Base-by-base conservation (phyloP, 768 basidiomycete species). In the Russula dissimulans region DNA sequence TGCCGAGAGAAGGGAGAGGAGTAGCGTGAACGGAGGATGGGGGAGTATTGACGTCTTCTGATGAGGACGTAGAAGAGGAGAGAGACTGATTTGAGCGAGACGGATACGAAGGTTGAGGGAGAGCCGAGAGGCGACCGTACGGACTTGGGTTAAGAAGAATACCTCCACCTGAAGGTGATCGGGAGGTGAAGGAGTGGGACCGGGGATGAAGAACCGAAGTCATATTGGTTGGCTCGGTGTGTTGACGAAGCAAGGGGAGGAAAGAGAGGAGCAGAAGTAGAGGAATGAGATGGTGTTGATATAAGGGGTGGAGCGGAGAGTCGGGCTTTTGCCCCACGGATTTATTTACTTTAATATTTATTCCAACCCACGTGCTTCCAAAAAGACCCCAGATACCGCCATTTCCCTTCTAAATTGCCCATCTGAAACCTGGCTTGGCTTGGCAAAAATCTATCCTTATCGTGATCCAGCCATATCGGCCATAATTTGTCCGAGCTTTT, bases 21-120 rank as follows among this genome's bases (percentile, higher is more conserved):
- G 59, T 63, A 1, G 60, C 50, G 17, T 50, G 50, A 15, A 29
- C 14, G 5, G 62, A 63, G 0, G 62, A 56, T 3, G 60, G 22
- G 4, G 62, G 62, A 3, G 59, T 56, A 18, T 61, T 53, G 39
- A 53, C 48, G 22, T 52, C 59, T n/a, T 61, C 59, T 4, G 44
- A 62, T 2, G 58, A 57, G 15, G 62, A 57, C n/a, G 50, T 36
- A 14, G 68, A 62, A 39, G 57, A 61, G 52, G 43, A 54, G 18
- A 61, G 51, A 26, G 45, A 61, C 15, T 47, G 42, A 47, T 49
- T 52, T 50, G 56, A 57, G 52, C 45, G 56, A 41, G 58, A 26
- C 12, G 54, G 55, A 47, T 54, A 51, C 46, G 56, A 60, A 32
- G 47, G 45, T 48, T 29, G 34, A 12, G 48, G 57, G 59, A 53